Evolutionary conservation across 2,329 filamentous ascomycete genomes (phyloP).

Genomic region (Volutella citrinella): DNA sequence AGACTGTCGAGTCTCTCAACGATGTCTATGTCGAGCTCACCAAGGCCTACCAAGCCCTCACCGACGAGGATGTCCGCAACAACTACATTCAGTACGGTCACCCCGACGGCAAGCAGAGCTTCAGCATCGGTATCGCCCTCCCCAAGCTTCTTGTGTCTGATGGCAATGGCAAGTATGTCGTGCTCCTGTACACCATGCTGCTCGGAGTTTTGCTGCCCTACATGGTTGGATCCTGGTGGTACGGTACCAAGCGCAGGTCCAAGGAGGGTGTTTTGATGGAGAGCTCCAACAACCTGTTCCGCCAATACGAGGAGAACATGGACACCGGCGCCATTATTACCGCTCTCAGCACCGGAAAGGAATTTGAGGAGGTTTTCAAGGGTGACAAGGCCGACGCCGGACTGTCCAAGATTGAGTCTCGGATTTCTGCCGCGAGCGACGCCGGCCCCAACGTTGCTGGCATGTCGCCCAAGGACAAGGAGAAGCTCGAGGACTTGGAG

Average conservation of each 20-base stretch:
- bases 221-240: constrained; percentile 97
- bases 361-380: constrained; percentile 74
- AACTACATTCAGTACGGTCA: constrained; percentile 96
- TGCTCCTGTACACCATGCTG: constrained; percentile 83
- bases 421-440: constrained; percentile 63
- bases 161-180: constrained; percentile 91
- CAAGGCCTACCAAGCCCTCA: constrained; percentile 97
- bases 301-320: constrained; percentile 83
- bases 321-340: constrained; percentile 76
- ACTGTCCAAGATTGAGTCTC: constrained; percentile 79
- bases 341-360: constrained; percentile 80
- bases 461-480: constrained; percentile 70
- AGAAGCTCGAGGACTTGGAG: constrained; percentile 76
- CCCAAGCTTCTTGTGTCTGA: constrained; percentile 91
- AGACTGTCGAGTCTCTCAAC: constrained; percentile 82
- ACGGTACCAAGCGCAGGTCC: constrained; percentile 87
- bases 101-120: constrained; percentile 96
- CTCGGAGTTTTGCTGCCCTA: constrained; percentile 91
- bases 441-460: constrained; percentile 50
- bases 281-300: constrained; percentile 92
- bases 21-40: constrained; percentile 89
- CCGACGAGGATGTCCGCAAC: constrained; percentile 94
- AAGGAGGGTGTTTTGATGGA: constrained; percentile 92
- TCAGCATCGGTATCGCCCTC: constrained; percentile 94
- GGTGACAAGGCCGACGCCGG: constrained; percentile 78